These are phyloP conservation scores for Candolleomyces eurysporus DNA, from an alignment of 768 basidiomycete species.

Conservation along the genomic window DNA sequence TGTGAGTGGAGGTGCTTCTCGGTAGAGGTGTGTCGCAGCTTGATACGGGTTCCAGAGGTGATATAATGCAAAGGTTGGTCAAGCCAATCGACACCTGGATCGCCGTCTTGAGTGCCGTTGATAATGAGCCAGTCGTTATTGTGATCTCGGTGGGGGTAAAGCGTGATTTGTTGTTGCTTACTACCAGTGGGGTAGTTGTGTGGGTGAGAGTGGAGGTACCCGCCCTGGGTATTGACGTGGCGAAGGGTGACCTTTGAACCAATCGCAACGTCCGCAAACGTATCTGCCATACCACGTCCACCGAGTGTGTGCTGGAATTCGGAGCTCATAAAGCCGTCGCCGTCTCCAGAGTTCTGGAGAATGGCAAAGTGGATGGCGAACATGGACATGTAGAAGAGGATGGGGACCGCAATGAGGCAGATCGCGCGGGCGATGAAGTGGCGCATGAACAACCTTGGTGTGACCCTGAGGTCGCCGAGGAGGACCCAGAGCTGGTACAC, in stretches of 20 bases:
- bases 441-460: constrained; percentile 69
- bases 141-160: constrained; percentile 98
- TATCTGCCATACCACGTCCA: constrained; percentile 90
- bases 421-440: constrained; percentile 90
- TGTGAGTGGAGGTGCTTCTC: constrained; percentile 92
- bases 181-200: constrained; percentile 90
- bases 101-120: constrained; percentile 60
- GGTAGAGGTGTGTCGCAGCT: constrained; percentile 76
- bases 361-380: constrained; percentile 94
- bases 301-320: constrained; percentile 96
- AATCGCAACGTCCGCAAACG: constrained; percentile 88
- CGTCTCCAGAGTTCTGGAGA: constrained; percentile 87
- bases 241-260: constrained; percentile 83
- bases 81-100: constrained; percentile 42
- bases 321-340: constrained; percentile 99
- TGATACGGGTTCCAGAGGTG: constrained; percentile 65
- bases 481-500: constrained; percentile 85
- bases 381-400: constrained; percentile 93
- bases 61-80: constrained; percentile 60
- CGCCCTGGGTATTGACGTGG: constrained; percentile 96
- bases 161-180: constrained; percentile 95
- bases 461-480: constrained; percentile 80
- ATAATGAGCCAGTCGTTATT: constrained; percentile 92
- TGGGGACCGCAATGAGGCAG: constrained; percentile 84
- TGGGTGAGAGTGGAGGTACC: constrained; percentile 95